Conservation (phyloP, 176 grass and related monocot species). For the Ananas comosus region DNA sequence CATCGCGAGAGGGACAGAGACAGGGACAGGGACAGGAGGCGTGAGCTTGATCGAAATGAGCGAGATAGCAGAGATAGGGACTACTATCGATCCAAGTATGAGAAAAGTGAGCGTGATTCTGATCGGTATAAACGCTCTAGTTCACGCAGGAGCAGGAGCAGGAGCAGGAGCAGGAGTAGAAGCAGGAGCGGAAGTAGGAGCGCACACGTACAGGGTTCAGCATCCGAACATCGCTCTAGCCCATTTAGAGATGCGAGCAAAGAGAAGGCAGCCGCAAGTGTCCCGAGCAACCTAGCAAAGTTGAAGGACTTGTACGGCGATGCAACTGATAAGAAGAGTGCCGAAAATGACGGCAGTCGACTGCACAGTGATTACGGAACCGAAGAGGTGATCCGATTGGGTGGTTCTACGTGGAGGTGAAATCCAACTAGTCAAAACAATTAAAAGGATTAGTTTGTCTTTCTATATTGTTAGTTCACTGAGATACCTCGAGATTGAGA, state of each 20-base stretch:
- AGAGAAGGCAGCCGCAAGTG: constrained; percentile 25
- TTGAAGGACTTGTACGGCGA: constrained; percentile 92
- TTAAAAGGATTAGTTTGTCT: background rate
- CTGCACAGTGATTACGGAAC: constrained; percentile 47
- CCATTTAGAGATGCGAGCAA: constrained; percentile 63
- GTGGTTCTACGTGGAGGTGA: constrained; percentile 81
- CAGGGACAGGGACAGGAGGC: constrained; percentile 21
- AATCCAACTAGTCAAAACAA: background rate
- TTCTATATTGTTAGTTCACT: background rate
- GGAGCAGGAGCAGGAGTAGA: constrained; percentile 32
- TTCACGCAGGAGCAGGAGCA: constrained; percentile 31
- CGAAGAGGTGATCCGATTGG: constrained; percentile 92
- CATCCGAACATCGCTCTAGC: constrained; percentile 19
- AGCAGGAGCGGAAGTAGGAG: constrained; percentile 26
- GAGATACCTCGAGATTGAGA: background rate
- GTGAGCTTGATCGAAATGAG: constrained; percentile 17
- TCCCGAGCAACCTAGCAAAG: constrained; percentile 64
- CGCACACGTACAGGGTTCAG: constrained; percentile 1
- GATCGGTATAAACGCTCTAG: constrained; percentile 33
- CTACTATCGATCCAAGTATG: constrained; percentile 23
- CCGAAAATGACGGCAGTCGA: constrained; percentile 29
- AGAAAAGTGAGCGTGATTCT: constrained; percentile 40
- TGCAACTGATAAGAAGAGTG: constrained; percentile 36
- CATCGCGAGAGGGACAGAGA: constrained; percentile 30
- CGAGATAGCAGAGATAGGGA: constrained; percentile 33